These are phyloP conservation scores for Parietaria judaica DNA, from an alignment of 306 rosid species.

Conservation along the genomic window DNA sequence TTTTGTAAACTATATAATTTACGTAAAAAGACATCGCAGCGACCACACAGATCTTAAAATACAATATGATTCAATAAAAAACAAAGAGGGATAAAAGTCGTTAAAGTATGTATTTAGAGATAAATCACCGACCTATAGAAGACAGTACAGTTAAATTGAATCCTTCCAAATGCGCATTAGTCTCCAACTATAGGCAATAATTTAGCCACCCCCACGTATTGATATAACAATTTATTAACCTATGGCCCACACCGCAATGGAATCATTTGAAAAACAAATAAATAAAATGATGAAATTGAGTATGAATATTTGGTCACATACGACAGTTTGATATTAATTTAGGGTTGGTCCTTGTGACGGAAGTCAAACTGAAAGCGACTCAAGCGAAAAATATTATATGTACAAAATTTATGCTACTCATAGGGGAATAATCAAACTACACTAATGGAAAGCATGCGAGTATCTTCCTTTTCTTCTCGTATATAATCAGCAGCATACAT, in stretches of 20 bases:
- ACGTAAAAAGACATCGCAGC: too few relatives aligned
- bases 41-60: too few relatives aligned
- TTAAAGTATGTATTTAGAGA: too few relatives aligned
- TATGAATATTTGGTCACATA: neutral
- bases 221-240: neutral
- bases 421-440: too few relatives aligned
- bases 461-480: too few relatives aligned
- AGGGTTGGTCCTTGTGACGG: neutral
- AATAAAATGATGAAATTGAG: neutral
- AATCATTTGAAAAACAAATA: neutral
- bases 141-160: neutral
- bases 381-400: neutral
- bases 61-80: too few relatives aligned
- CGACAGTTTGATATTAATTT: neutral
- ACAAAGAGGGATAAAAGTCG: too few relatives aligned
- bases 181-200: neutral
- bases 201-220: neutral
- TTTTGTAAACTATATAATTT: too few relatives aligned
- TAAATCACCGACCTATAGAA: too few relatives aligned
- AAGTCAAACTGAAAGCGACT: conserved; percentile 1
- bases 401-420: too few relatives aligned
- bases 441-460: too few relatives aligned
- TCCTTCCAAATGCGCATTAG: neutral
- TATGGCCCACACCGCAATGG: neutral
- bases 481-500: too few relatives aligned